Base-by-base conservation (phyloP, 805 yeast genomes). In the Saccharomycopsis vini region DNA sequence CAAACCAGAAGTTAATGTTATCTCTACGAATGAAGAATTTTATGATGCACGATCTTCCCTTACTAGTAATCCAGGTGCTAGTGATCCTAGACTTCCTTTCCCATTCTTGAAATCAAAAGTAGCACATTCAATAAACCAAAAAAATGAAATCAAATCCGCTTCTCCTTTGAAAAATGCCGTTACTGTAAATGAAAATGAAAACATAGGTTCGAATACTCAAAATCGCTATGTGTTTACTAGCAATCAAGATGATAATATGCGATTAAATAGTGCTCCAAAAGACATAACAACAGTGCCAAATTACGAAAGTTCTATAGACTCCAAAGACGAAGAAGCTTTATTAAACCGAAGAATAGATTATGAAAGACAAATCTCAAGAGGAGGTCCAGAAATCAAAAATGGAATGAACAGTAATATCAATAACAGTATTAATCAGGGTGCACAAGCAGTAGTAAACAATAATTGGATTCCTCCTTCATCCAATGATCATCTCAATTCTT, bases 231-330 rank as follows among this genome's bases (percentile, higher is more conserved):
- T 9, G 10, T 26, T 12, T 9, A 26, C 29, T 26, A 12, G 12
- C 7, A 26, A 26, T 26, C 23, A 22, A 6, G 43, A 36, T 19
- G 44, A 42, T 20, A 29, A 39, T 18, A 19, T 36, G 9, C 43
- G 49, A 2, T 32, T 47, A 18, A 39, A 39, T 30, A 36, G 44
- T 7, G 50, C 49, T 13, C 51, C 51, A 16, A 42, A 42, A 16
- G 51, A 45, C 22, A 42, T 48, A 10, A 48, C 46, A 13, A 48
- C 43, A 7, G 51, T 48, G 2, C 36, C 47, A 9, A 45, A 48
- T 21, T 48, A 45, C 33, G 44, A 34, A 18, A 42, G 46, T 16
- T 43, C 47, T 6, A 32, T 45, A 3, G 43, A 48, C 22, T 44
- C 48, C 3, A 20, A 29, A 16, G 44, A 44, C 13, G 44, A 33